Base-by-base conservation (phyloP, 164 flowering plant species). In the Kalanchoe fedtschenkoi region DNA sequence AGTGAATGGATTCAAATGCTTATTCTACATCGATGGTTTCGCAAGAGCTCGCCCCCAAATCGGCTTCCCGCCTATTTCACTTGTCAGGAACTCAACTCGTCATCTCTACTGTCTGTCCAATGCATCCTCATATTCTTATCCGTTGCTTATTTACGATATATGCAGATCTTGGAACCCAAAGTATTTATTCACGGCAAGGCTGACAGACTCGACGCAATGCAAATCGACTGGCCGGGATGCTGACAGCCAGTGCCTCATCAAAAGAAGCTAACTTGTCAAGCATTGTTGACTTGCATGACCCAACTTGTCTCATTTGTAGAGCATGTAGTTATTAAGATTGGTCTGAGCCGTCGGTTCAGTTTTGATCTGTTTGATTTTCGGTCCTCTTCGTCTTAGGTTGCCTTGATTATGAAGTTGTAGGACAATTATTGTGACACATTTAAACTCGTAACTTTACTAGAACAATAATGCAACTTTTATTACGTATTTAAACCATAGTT, bases 221-320 rank as follows among this genome's bases (percentile, higher is more conserved):
- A 42, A 28, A 67, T 68, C 68, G 68, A 64, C 59, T 92, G 96
- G 96, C 85, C 90, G 3, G 93, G 93, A 33, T 91, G 97, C 81
- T 71, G 56, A 47, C 5, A 15, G 14, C 56, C 56, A 22, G 15
- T 39, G 38, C n/a, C n/a, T n/a, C n/a, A n/a, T n/a, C n/a, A n/a
- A n/a, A n/a, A n/a, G n/a, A n/a, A n/a, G n/a, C n/a, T n/a, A n/a
- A n/a, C n/a, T n/a, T n/a, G n/a, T n/a, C n/a, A n/a, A n/a, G n/a
- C n/a, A n/a, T n/a, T n/a, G n/a, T n/a, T n/a, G n/a, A n/a, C n/a
- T n/a, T n/a, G n/a, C n/a, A n/a, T n/a, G n/a, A n/a, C n/a, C n/a
- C n/a, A n/a, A n/a, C n/a, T n/a, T n/a, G n/a, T n/a, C n/a, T n/a
- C n/a, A n/a, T n/a, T n/a, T n/a, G n/a, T n/a, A n/a, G n/a, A n/a